phyloP scores from a whole-genome alignment of 768 basidiomycete genomes.

The Dentipellis sp. region DNA sequence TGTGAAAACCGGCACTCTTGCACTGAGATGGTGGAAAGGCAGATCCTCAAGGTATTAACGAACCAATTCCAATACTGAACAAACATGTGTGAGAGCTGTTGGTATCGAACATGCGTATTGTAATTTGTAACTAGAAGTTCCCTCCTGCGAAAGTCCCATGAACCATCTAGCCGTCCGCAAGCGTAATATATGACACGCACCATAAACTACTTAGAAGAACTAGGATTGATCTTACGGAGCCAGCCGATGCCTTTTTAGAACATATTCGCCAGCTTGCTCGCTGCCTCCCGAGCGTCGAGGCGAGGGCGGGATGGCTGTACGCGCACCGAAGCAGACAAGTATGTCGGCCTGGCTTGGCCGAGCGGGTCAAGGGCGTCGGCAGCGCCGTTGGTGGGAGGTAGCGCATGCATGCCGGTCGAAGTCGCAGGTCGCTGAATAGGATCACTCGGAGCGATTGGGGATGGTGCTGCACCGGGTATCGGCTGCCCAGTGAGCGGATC shows the following conservation, averaged over 20 bases:
- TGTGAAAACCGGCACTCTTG: too few relatives aligned
- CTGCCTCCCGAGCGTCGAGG: constrained; percentile 79
- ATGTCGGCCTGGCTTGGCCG: constrained; percentile 46
- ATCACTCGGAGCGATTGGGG: neutral
- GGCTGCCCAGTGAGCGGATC: constrained; percentile 14
- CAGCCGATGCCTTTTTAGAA: constrained; percentile 33
- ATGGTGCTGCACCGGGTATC: neutral
- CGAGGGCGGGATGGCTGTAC: constrained; percentile 62
- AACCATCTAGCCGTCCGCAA: too few relatives aligned
- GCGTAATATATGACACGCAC: too few relatives aligned
- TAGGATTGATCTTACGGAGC: too few relatives aligned
- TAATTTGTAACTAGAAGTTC: too few relatives aligned
- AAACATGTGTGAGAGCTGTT: too few relatives aligned
- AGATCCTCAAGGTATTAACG: too few relatives aligned
- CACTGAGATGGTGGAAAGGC: too few relatives aligned
- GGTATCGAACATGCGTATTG: too few relatives aligned
- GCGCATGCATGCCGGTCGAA: constrained; percentile 5
- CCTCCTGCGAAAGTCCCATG: too few relatives aligned
- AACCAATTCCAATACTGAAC: too few relatives aligned
- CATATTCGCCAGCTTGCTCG: constrained; percentile 87
- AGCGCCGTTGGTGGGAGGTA: neutral
- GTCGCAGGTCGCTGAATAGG: constrained; percentile 10
- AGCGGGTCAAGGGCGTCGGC: constrained; percentile 47
- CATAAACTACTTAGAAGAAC: too few relatives aligned
- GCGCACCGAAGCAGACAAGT: constrained; percentile 68